Evolutionary conservation across 495 filamentous ascomycete species (phyloP), one percentile per base, ranked within the genome.

Genomic region (Filosporella fistucella): DNA sequence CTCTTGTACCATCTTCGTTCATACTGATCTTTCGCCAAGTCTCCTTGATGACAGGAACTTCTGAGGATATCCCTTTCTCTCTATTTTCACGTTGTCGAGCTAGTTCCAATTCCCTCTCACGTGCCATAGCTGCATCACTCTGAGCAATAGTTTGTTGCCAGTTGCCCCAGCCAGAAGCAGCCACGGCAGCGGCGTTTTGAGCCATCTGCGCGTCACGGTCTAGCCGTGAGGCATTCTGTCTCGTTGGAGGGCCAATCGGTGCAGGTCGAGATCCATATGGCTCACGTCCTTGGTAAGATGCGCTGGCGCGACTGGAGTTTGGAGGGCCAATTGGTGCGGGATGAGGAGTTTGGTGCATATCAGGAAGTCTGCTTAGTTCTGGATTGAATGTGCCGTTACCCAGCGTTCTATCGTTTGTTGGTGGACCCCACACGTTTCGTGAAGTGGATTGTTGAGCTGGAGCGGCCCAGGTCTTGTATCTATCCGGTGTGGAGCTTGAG

Each of bases 371-470:
- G 9, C 74, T 70, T 16, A 89, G 65, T 43, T 77, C 72, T 38
- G 78, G 74, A 38, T 81, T 79, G 57, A 90, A 90, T 3, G 85
- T 85, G n/a, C 86, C 86, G 55, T 90, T 90, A 2, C 86, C 86
- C 18, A 90, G 70, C 17, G 77, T 78, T 46, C 79, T 77, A 54
- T 86, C 78, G 57, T 77, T 84, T 38, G 73, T 80, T 7, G 55
- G 55, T n/a, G 82, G 79, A 26, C 84, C 86, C 86, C 87, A 90
- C 5, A 85, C 78, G 56, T 85, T 89, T 40, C 76, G 70, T 21
- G 76, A 65, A 1, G 71, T 23, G n/a, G 49, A 29, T 54, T 42
- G 74, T 57, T 32, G 75, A 44, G 45, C 58, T 45, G 56, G 63
- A 24, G 47, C 32, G 40, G 46, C 51, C 58, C 58, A 60, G 28